Conservation (phyloP, 768 basidiomycete species). For the Glaciozyma martinii region DNA sequence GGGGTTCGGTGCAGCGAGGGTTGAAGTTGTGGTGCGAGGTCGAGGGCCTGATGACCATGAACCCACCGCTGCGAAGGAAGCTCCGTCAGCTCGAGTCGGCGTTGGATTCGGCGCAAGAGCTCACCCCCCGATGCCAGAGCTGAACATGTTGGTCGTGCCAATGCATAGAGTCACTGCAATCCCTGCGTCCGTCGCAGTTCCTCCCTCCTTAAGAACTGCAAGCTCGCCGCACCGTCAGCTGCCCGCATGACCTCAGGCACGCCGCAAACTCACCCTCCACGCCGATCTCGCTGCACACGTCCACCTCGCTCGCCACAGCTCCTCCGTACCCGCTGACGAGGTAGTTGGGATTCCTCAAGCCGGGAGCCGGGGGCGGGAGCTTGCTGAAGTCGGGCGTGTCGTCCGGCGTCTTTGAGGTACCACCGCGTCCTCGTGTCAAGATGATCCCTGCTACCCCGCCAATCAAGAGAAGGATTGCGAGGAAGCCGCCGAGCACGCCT, state of each 20-base stretch:
- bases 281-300: constrained; percentile 75
- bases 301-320: constrained; percentile 84
- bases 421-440: background rate
- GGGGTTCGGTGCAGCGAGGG: constrained; percentile 19
- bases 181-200: constrained; percentile 83
- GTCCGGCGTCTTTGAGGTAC: background rate
- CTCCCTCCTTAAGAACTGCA: constrained; percentile 49
- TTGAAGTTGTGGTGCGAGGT: constrained; percentile 13
- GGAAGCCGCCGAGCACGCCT: background rate
- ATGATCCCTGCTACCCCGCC: background rate
- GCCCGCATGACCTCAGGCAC: background rate
- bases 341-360: constrained; percentile 50
- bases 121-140: constrained; percentile 44
- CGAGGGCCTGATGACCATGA: constrained; percentile 65
- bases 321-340: constrained; percentile 59
- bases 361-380: constrained; percentile 32
- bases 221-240: background rate
- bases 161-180: constrained; percentile 68
- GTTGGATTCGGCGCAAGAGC: background rate
- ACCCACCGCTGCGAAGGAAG: constrained; percentile 52
- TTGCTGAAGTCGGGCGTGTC: constrained; percentile 22
- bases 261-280: constrained; percentile 44
- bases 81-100: background rate
- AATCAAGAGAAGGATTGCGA: background rate
- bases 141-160: constrained; percentile 70